These are phyloP conservation scores for Albatrellus ellisii DNA, from an alignment of 768 basidiomycete genomes.

Conservation along the genomic window DNA sequence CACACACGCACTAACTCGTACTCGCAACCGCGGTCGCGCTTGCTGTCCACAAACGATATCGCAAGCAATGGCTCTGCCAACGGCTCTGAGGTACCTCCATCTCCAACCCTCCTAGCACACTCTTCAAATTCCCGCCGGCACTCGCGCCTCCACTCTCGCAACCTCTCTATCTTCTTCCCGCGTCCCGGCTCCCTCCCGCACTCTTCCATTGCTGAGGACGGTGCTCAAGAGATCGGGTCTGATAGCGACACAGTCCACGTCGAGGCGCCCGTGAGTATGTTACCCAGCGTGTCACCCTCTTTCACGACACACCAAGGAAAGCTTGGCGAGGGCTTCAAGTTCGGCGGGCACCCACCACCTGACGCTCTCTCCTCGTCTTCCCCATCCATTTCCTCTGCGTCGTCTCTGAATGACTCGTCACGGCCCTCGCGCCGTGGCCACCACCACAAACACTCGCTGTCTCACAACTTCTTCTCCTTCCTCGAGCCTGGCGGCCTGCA, in stretches of 20 bases:
- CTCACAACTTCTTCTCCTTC: slow-evolving; percentile 93
- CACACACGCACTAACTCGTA: slow-evolving; percentile 7
- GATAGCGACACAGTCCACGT: too few species aligned
- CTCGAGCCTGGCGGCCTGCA: slow-evolving; percentile 63
- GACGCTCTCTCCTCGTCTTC: slow-evolving; percentile 16
- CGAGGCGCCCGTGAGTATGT: slow-evolving; percentile 15
- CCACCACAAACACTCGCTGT: slow-evolving; percentile 89
- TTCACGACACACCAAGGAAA: slow-evolving; percentile 21
- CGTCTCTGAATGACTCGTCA: slow-evolving; percentile 9
- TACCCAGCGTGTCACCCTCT: slow-evolving; percentile 30
- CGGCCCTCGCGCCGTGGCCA: slow-evolving; percentile 49
- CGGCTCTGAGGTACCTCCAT: slow-evolving; percentile 5
- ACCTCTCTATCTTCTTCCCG: slow-evolving; percentile 87
- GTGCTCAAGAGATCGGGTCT: slow-evolving; percentile 42
- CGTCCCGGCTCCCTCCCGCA: slow-evolving; percentile 52
- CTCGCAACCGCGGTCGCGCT: slow-evolving; percentile 3
- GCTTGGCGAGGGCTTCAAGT: slow-evolving; percentile 47
- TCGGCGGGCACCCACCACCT: slow-evolving; percentile 41
- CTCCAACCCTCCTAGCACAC: slow-evolving; percentile 18
- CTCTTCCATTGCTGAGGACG: slow-evolving; percentile 57
- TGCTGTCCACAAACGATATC: too few species aligned
- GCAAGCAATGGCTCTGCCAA: neutral
- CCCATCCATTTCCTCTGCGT: slow-evolving; percentile 15
- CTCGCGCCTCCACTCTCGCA: slow-evolving; percentile 75
- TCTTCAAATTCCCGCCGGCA: slow-evolving; percentile 44